Conservation (phyloP, 225 moss, liverwort and hornwort genomes). For the Pseudoscleropodium purum region DNA sequence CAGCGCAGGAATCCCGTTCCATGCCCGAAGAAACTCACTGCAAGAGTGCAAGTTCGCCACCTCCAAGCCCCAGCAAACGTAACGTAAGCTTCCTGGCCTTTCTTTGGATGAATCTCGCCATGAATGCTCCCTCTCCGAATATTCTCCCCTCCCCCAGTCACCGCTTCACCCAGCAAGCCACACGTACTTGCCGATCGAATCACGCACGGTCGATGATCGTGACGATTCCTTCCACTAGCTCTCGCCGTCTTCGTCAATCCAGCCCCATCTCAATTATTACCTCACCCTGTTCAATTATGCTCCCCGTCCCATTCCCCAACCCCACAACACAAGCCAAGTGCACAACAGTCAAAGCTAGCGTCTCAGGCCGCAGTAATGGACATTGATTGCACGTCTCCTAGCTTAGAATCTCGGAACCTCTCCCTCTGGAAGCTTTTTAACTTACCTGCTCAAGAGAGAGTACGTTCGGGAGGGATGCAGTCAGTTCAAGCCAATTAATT, state of each 20-base stretch:
- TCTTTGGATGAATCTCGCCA: conserved; percentile 9
- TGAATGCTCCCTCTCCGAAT: background rate
- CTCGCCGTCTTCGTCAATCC: background rate
- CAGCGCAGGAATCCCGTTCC: background rate
- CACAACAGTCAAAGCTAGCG: background rate
- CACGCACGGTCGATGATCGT: background rate
- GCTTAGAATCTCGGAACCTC: background rate
- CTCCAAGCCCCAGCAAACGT: background rate
- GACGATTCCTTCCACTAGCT: background rate
- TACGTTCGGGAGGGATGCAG: background rate
- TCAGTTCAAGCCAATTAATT: background rate
- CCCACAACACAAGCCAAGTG: background rate
- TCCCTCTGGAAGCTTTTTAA: background rate
- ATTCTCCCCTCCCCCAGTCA: background rate
- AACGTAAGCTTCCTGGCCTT: background rate
- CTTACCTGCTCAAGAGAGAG: background rate
- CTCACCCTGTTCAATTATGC: background rate
- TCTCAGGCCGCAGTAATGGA: background rate
- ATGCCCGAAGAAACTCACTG: too few relatives aligned
- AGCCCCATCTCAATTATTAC: background rate
- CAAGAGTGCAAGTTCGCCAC: background rate
- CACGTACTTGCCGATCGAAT: background rate
- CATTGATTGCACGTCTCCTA: background rate
- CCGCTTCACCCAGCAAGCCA: background rate
- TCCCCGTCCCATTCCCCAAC: background rate